Base-by-base conservation (phyloP, 371 early-diverging fungal species). In the Mucor racemosus region DNA sequence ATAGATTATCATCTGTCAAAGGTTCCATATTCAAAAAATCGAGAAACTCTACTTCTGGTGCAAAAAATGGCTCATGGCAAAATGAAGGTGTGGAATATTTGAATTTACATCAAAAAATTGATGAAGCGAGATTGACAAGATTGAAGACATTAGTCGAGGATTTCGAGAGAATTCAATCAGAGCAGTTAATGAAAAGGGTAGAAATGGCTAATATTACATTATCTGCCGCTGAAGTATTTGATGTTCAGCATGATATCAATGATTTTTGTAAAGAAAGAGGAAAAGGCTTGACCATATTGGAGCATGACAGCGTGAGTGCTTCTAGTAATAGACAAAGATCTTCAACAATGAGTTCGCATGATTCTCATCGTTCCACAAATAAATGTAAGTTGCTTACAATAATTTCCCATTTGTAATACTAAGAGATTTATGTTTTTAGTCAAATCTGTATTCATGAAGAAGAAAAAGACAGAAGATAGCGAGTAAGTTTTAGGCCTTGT, bases 81-180 rank as follows among this genome's bases (percentile, higher is more conserved):
- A 62, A 58, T 11, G 54, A 68, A 58, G 64, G 64, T 42, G 44
- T 58, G 8, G 68, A 64, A 5, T 68, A 68, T 33, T 54, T 68
- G n/a, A 35, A 41, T 33, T 55, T 68, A 76, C 77, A 77, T 58
- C 84, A 86, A 75, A 38, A 65, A 10, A 66, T 84, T 33, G 88
- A 88, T 65, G 79, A 84, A 55, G 55, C 73, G 34, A 80, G 88
- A 10, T 76, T 78, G 46, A 67, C 73, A 4, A 64, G 71, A 36
- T 13, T 85, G 21, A 82, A 84, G 66, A 67, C 71, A 17, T 50
- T 64, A 4, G 75, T 86, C 5, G 65, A 72, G 39, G 53, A 60
- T 4, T 88, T 86, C 60, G 88, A 86, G 65, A 64, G 76, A 4
- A 64, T 85, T 26, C 88, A 88, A 80, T 78, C 58, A 75, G 81